Evolutionary conservation across 148 eudicot genomes (phyloP).

Genomic region (Persicaria tinctoria): DNA sequence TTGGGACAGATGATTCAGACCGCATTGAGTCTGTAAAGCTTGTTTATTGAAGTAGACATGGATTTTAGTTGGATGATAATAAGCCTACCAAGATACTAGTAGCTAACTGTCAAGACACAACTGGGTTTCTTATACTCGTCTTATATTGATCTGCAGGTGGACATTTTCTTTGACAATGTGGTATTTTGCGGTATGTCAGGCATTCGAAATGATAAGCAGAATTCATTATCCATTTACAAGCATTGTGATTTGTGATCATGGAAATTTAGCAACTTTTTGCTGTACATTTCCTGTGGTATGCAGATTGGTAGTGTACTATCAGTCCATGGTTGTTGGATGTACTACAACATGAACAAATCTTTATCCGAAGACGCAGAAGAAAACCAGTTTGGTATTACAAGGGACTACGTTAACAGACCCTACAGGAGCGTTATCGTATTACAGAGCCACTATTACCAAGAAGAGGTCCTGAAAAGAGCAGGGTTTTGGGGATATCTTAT

Average conservation of each 20-base stretch:
- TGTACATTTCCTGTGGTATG: not conserved
- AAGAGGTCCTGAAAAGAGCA: slow-evolving; percentile 25
- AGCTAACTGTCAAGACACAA: not conserved
- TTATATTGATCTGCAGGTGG: slow-evolving; percentile 44
- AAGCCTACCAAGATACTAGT: too few species aligned
- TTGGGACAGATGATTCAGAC: too few species aligned
- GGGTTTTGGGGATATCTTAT: slow-evolving; percentile 63
- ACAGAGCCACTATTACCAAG: slow-evolving; percentile 24
- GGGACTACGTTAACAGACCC: not conserved
- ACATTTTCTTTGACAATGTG: slow-evolving; percentile 47
- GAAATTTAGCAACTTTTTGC: not conserved
- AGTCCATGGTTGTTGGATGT: slow-evolving; percentile 41
- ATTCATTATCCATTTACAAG: not conserved
- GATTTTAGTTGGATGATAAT: too few species aligned
- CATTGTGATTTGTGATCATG: not conserved
- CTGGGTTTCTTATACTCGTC: not conserved
- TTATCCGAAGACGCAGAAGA: slow-evolving; percentile 20
- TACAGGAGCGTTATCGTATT: slow-evolving; percentile 10
- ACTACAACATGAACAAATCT: slow-evolving; percentile 17
- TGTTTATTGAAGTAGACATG: too few species aligned
- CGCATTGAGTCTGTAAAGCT: too few species aligned
- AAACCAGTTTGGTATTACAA: not conserved
- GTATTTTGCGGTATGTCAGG: slow-evolving; percentile 54
- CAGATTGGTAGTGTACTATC: slow-evolving; percentile 44
- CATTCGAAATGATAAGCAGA: not conserved